phyloP scores from a whole-genome alignment of 2,329 filamentous ascomycete genomes.

The Colletotrichum paranaense region DNA sequence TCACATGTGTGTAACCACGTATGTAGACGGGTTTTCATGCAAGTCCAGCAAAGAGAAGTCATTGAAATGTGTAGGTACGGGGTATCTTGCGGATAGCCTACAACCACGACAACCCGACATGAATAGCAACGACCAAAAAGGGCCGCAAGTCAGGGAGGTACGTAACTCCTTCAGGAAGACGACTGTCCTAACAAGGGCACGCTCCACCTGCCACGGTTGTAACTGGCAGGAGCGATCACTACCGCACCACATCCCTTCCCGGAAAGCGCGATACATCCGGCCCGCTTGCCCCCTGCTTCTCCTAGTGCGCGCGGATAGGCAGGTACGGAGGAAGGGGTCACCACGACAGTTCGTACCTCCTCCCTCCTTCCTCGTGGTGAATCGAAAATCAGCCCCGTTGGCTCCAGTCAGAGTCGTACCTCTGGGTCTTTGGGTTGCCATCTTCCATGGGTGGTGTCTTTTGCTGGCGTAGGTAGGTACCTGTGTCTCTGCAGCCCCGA shows the following conservation, averaged over 20 bases:
- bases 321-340: slow-evolving; percentile 10
- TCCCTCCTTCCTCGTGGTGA: slow-evolving; percentile 33
- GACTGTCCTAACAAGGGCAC: neutral
- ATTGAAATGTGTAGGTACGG: neutral
- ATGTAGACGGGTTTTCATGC: neutral
- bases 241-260: slow-evolving; percentile 27
- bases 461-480: neutral
- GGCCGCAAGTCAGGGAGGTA: neutral
- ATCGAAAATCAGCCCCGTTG: slow-evolving; percentile 29
- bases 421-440: too few relatives aligned
- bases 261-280: slow-evolving; percentile 31
- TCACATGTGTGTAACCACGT: neutral
- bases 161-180: neutral
- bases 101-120: slow-evolving; percentile 4
- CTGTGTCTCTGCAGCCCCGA: slow-evolving; percentile 18
- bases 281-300: slow-evolving; percentile 19
- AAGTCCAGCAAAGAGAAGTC: neutral
- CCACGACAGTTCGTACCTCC: neutral
- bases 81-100: neutral
- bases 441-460: neutral
- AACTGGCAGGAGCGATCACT: slow-evolving; percentile 4
- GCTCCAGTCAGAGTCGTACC: neutral
- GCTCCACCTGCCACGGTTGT: slow-evolving; percentile 17
- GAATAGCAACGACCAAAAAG: neutral
- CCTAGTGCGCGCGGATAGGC: slow-evolving; percentile 13